Conservation (phyloP, 495 filamentous ascomycete species). For the Glarea lozoyensis region DNA sequence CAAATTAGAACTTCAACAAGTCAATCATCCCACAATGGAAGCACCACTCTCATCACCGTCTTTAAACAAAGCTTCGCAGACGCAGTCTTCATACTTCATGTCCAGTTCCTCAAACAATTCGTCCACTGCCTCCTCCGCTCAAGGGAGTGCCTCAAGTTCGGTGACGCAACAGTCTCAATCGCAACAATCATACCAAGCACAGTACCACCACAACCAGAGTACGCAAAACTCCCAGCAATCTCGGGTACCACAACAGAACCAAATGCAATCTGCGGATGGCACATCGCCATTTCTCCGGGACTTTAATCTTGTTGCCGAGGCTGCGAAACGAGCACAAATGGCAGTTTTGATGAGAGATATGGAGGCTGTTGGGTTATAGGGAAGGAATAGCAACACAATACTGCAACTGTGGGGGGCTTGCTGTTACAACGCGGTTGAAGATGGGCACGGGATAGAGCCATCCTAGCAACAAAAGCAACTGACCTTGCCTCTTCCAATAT, state of each 20-base stretch:
- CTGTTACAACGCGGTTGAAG: not conserved
- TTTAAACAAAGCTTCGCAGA: constrained; percentile 6
- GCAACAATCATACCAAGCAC: not conserved
- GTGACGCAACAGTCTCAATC: constrained; percentile 2
- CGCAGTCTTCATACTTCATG: constrained; percentile 13
- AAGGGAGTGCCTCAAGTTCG: constrained; percentile 1
- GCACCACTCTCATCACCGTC: constrained; percentile 19
- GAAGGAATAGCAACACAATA: too few relatives aligned
- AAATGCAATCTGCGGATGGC: constrained; percentile 28
- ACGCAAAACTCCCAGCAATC: too few relatives aligned
- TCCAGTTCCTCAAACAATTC: not conserved
- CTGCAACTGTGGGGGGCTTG: too few relatives aligned
- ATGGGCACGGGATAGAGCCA: not conserved
- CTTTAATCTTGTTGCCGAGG: constrained; percentile 86
- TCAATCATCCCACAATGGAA: constrained; percentile 12
- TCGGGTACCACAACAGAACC: constrained; percentile 6
- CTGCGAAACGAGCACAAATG: constrained; percentile 87
- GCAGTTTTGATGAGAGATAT: constrained; percentile 79
- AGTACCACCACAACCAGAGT: not conserved
- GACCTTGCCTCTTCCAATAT: too few relatives aligned
- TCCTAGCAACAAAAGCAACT: too few relatives aligned
- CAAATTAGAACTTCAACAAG: not conserved
- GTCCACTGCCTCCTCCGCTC: constrained; percentile 3
- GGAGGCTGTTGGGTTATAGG: constrained; percentile 52
- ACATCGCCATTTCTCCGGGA: constrained; percentile 62